Evolutionary conservation across 2,329 filamentous ascomycete species (phyloP).

Genomic region (Pezicula radicicola): DNA sequence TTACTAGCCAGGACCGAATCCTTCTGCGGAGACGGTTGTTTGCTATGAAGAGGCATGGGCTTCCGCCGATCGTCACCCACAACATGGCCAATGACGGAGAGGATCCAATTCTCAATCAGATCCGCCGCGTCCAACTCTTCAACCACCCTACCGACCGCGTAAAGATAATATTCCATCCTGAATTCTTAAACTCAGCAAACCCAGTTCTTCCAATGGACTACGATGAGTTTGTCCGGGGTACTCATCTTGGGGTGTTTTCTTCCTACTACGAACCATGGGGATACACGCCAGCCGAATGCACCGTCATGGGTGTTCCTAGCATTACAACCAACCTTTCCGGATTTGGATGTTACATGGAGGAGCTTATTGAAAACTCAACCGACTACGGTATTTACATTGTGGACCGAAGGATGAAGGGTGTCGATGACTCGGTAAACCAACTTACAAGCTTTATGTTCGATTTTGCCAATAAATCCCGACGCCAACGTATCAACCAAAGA

Average conservation of each 20-base stretch:
- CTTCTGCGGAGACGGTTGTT: slow-evolving; percentile 88
- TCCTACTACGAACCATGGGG: slow-evolving; percentile 99
- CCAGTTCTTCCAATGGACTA: slow-evolving; percentile 95
- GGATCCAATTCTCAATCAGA: slow-evolving; percentile 93
- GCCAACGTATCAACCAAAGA: slow-evolving; percentile 97
- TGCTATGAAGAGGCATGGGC: slow-evolving; percentile 88
- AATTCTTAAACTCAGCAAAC: slow-evolving; percentile 94
- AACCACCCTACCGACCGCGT: slow-evolving; percentile 94
- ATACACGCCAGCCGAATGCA: slow-evolving; percentile 97
- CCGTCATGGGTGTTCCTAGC: slow-evolving; percentile 97
- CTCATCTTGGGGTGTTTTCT: slow-evolving; percentile 90
- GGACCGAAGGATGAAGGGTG: slow-evolving; percentile 88
- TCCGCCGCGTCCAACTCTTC: slow-evolving; percentile 93
- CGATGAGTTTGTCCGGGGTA: slow-evolving; percentile 96
- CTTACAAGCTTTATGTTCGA: slow-evolving; percentile 90
- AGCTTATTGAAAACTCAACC: slow-evolving; percentile 94
- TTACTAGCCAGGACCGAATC: slow-evolving; percentile 88
- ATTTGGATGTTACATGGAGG: slow-evolving; percentile 99
- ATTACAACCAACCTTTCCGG: slow-evolving; percentile 98
- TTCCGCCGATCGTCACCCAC: slow-evolving; percentile 96
- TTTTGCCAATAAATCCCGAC: slow-evolving; percentile 87
- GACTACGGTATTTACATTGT: slow-evolving; percentile 99
- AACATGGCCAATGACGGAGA: slow-evolving; percentile 96
- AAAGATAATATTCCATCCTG: slow-evolving; percentile 97
- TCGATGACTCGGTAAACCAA: slow-evolving; percentile 97